Evolutionary conservation across 371 early-diverging fungal genomes (phyloP).

Genomic region (Basidiobolus heterosporus): DNA sequence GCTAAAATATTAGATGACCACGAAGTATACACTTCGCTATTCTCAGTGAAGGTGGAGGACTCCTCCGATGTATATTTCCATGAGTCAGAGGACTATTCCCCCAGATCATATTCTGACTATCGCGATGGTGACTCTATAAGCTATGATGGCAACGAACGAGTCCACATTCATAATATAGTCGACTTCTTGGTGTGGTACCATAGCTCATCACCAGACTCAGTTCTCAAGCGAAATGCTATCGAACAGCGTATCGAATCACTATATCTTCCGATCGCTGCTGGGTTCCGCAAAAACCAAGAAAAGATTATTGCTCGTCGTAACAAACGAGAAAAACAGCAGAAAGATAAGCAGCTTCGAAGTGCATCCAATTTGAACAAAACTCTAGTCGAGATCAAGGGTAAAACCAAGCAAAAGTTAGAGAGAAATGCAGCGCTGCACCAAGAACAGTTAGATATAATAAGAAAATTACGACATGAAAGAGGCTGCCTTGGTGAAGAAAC

Average conservation of each 20-base stretch:
- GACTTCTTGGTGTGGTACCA: not conserved
- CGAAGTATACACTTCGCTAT: not conserved
- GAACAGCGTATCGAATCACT: not conserved
- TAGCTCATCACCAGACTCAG: not conserved
- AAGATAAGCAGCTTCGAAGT: not conserved
- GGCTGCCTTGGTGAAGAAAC: too few relatives aligned
- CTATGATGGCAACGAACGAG: too few relatives aligned
- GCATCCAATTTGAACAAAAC: not conserved
- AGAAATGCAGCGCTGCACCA: too few relatives aligned
- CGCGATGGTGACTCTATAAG: too few relatives aligned
- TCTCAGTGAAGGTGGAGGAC: too few relatives aligned
- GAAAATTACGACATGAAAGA: too few relatives aligned
- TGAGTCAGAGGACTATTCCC: too few relatives aligned
- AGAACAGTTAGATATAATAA: too few relatives aligned
- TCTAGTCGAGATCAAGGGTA: not conserved
- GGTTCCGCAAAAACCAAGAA: not conserved
- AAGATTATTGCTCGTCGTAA: not conserved
- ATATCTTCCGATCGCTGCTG: not conserved
- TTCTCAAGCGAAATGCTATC: not conserved
- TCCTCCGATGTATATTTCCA: too few relatives aligned
- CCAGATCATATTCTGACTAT: too few relatives aligned
- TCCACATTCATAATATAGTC: too few relatives aligned
- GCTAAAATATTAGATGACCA: not conserved
- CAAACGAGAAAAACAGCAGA: not conserved
- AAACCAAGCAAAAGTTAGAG: not conserved